Base-by-base conservation (phyloP, 345 rosid genomes). In the Eutrema heterophyllum region DNA sequence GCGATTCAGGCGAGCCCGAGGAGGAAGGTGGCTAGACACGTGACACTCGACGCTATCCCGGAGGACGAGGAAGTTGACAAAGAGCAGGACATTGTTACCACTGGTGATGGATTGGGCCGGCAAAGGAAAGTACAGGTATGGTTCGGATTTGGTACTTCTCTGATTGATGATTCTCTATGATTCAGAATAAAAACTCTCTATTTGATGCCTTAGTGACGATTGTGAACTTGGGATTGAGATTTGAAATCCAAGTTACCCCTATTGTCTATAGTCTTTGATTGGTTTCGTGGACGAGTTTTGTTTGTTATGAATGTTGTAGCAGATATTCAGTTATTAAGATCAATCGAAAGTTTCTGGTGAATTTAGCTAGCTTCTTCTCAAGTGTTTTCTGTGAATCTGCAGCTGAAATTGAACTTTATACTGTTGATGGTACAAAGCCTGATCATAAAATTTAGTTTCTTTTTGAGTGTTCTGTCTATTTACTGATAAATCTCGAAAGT, bases 51-150 rank as follows among this genome's bases (percentile, higher is more conserved):
- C 67, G 86, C 97, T 7, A 94, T 94, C 48, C 97, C 97, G 0
- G 98, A 91, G 85, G 93, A 88, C 16, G 97, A 88, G 43, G 98
- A 91, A 79, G 60, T 82, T 51, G 87, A 78, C 18, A 83, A 90
- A 80, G 89, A 80, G 61, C 77, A 62, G 41, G 72, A 64, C 46
- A 1, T 56, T 40, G 67, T 57, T 21, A 14, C 55, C 62, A 76
- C 68, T 58, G 56, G 2, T 29, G 77, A 46, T 51, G 72, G 40
- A 10, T 71, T 82, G 68, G 26, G 68, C 68, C 75, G 76, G 18
- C 88, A 78, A 21, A 83, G 81, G 14, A 85, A 86, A 77, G 14
- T 75, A 56, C 88, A 82, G 90, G 96, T 91, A 70, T 49, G 5
- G 10, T 16, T 62, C 39, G 11, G 59, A 6, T 16, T 56, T 11